A percentile compares a stretch with the other conserved stretches of the same genome.
These are phyloP conservation scores for Ascocoryne sarcoides DNA, from an alignment of 2,329 filamentous ascomycete species.

Conservation along the genomic window DNA sequence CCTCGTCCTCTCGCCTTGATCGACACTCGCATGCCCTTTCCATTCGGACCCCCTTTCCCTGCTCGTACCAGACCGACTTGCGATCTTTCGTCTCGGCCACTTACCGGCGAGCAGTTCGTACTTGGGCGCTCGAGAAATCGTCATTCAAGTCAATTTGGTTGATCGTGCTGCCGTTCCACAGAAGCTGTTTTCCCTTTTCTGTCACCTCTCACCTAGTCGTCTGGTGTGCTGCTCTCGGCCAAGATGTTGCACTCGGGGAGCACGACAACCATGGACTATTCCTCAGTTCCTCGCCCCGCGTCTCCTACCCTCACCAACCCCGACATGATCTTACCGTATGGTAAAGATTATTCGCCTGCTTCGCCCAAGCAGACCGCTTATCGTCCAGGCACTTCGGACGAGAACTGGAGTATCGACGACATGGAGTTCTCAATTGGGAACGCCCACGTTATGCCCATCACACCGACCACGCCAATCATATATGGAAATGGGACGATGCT, in stretches of 20 bases:
- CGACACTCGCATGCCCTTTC: too few relatives aligned
- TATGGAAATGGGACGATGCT: constrained; percentile 63
- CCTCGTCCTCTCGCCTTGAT: too few relatives aligned
- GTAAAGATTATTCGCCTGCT: constrained; percentile 49
- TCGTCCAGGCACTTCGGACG: constrained; percentile 34
- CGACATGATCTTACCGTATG: constrained; percentile 85
- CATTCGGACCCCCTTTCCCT: too few relatives aligned
- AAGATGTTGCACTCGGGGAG: neutral
- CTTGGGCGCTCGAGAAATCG: too few relatives aligned
- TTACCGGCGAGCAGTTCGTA: too few relatives aligned
- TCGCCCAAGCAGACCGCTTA: constrained; percentile 28
- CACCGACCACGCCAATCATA: constrained; percentile 54
- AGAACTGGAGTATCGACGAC: constrained; percentile 27
- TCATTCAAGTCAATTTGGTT: too few relatives aligned
- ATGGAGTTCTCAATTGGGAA: constrained; percentile 29
- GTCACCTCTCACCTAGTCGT: too few relatives aligned
- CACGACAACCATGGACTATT: constrained; percentile 30
- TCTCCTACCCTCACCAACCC: constrained; percentile 88
- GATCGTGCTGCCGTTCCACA: too few relatives aligned
- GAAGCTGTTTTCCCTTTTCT: too few relatives aligned
- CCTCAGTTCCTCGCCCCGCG: constrained; percentile 42
- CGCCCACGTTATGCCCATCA: constrained; percentile 34
- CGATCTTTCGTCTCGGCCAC: too few relatives aligned
- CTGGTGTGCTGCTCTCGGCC: too few relatives aligned
- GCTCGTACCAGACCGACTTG: too few relatives aligned